Evolutionary conservation across 1,139 yeast species (phyloP).

Genomic region (Blastobotrys proliferans): DNA sequence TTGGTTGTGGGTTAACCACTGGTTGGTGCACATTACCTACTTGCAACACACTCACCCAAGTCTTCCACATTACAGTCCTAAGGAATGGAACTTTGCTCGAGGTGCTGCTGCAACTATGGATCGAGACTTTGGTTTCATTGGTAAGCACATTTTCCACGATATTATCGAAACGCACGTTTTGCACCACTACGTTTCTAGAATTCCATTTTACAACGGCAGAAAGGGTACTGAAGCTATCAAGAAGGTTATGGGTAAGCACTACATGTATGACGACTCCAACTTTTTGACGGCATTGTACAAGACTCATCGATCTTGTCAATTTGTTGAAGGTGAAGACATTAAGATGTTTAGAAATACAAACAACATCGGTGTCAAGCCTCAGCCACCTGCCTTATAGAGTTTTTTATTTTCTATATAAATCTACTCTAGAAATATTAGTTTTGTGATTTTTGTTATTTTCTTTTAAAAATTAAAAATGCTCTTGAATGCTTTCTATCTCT

Average conservation of each 20-base stretch:
- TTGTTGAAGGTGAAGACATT: conserved; percentile 79
- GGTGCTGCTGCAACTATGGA: conserved; percentile 90
- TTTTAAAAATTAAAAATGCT: conserved; percentile 1
- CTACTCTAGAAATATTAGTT: too few species aligned
- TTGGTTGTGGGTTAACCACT: conserved; percentile 78
- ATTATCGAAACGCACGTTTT: conserved; percentile 86
- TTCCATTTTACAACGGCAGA: conserved; percentile 83
- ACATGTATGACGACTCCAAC: conserved; percentile 61
- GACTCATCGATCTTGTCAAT: conserved; percentile 69
- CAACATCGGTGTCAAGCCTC: conserved; percentile 43
- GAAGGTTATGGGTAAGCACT: conserved; percentile 80
- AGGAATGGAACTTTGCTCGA: conserved; percentile 79
- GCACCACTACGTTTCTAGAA: conserved; percentile 80
- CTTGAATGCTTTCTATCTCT: conserved; percentile 34
- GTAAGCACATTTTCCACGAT: conserved; percentile 78
- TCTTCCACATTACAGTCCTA: conserved; percentile 72
- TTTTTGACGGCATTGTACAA: conserved; percentile 75
- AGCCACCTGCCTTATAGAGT: not conserved
- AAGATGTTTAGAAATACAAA: conserved; percentile 75
- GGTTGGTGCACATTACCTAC: conserved; percentile 83
- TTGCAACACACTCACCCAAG: conserved; percentile 81
- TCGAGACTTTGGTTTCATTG: conserved; percentile 78
- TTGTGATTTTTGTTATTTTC: conserved; percentile 1
- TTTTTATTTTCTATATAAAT: conserved; percentile 5
- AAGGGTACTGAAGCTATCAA: conserved; percentile 74